phyloP scores from a whole-genome alignment of 2,329 filamentous ascomycete genomes.

The Septoria petroselini region DNA sequence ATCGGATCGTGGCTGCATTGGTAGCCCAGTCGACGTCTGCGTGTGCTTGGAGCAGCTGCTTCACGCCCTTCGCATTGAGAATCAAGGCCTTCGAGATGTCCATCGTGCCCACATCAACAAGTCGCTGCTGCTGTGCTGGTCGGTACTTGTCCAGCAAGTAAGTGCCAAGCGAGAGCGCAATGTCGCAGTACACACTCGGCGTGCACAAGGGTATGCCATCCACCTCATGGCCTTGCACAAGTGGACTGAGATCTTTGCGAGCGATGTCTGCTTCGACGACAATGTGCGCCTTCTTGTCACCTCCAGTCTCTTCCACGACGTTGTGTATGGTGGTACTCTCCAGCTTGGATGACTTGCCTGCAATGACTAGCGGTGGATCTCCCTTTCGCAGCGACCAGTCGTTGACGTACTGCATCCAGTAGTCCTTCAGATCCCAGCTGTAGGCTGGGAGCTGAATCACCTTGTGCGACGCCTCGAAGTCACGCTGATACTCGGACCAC shows the following conservation, averaged over 20 bases:
- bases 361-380: conserved; percentile 17
- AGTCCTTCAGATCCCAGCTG: conserved; percentile 36
- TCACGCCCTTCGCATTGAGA: no score
- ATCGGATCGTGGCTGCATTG: neutral
- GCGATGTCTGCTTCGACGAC: conserved; percentile 40
- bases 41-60: no score
- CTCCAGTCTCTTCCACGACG: neutral
- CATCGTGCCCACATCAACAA: no score
- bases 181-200: conserved; percentile 38
- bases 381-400: conserved; percentile 35
- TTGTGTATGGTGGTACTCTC: conserved; percentile 33
- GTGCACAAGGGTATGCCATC: conserved; percentile 35
- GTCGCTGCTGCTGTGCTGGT: no score
- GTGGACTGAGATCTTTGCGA: conserved; percentile 37
- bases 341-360: neutral
- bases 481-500: conserved; percentile 60
- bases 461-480: conserved; percentile 43
- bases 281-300: conserved; percentile 26
- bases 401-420: conserved; percentile 37
- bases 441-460: conserved; percentile 46
- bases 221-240: conserved; percentile 46
- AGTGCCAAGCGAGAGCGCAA: conserved; percentile 36
- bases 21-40: neutral
- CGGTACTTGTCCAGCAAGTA: no score
- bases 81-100: no score